phyloP scores from a whole-genome alignment of 805 yeast genomes.

The Zygotorulaspora danielsina region DNA sequence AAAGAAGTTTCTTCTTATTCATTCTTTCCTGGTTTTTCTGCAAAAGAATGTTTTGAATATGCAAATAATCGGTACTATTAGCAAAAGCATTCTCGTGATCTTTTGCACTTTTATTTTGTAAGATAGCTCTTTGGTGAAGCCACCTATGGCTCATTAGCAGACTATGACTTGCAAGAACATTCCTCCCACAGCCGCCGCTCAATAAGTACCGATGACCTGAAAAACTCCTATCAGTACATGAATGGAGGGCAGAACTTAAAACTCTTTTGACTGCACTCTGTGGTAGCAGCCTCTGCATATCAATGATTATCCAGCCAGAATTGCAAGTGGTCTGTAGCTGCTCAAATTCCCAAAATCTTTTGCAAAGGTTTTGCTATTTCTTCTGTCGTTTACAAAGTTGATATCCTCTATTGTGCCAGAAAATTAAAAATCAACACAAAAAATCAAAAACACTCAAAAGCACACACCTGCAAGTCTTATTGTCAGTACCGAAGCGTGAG shows the following conservation, averaged over 20 bases:
- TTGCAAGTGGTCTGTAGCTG: too few species aligned
- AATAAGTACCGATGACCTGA: too few species aligned
- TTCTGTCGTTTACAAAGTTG: neutral
- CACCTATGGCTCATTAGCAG: neutral
- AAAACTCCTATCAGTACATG: too few species aligned
- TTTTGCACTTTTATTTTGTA: neutral
- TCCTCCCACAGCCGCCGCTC: neutral
- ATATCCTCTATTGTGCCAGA: neutral
- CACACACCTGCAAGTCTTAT: too few species aligned
- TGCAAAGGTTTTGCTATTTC: neutral
- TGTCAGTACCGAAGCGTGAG: too few species aligned
- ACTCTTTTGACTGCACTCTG: neutral
- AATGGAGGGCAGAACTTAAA: too few species aligned
- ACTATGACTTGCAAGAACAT: neutral
- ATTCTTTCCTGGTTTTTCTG: conserved; percentile 23
- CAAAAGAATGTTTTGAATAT: conserved; percentile 20
- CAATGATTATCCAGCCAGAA: too few species aligned
- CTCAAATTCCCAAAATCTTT: neutral
- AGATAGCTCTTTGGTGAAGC: conserved; percentile 2
- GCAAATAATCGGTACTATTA: conserved; percentile 25
- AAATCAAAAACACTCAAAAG: neutral
- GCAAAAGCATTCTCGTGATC: conserved; percentile 17
- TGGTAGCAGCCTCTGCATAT: neutral
- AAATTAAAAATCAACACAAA: neutral
- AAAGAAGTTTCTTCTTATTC: conserved; percentile 39